Evolutionary conservation across 2,329 filamentous ascomycete species (phyloP), one percentile per base, ranked within the genome.

Genomic region (Hymenoscyphus occultus): DNA sequence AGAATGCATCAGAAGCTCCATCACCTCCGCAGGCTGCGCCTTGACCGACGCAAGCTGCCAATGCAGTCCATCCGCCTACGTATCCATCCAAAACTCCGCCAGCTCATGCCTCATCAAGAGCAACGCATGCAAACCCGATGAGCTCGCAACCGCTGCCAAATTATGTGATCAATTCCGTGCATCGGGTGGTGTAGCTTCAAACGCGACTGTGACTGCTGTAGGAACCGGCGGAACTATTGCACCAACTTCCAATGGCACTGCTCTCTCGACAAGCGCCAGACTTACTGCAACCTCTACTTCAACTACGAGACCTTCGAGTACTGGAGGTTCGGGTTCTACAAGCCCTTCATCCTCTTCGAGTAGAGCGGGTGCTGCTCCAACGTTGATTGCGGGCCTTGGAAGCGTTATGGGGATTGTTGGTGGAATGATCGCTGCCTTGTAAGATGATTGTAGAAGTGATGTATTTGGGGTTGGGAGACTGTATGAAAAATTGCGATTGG

Each of bases 1-100:
- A 22, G 32, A 69, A 56, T 82, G 80, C 66, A 74, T 81, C 16
- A 40, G 68, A 48, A 70, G 74, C 16, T 74, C 74, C 66, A 73
- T 82, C 67, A 66, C 72, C 62, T 65, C 75, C 65, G 73, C 74
- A 57, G 78, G 77, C 71, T 81, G 80, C 71, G 45, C 66, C 3
- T 66, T 76, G 69, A 67, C 66, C 60, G 78, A 81, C 66, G 71
- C 75, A 10, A 71, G 70, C 60, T 82, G 80, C 73, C 75, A 76
- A 69, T 82, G 80, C 72, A 69, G 69, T 42, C 60, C 64, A 45
- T 64, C 59, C 3, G 51, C 73, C 32, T n/a, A 74, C 16, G 66
- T 65, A 51, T 6, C 35, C 1, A 77, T 73, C 63, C 76, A 78
- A 71, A 64, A 64, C 48, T 69, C 73, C 66, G 74, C 79, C 40